These are phyloP conservation scores for Triticum timopheevii DNA, from an alignment of 176 grass and related monocot genomes.

Conservation along the genomic window DNA sequence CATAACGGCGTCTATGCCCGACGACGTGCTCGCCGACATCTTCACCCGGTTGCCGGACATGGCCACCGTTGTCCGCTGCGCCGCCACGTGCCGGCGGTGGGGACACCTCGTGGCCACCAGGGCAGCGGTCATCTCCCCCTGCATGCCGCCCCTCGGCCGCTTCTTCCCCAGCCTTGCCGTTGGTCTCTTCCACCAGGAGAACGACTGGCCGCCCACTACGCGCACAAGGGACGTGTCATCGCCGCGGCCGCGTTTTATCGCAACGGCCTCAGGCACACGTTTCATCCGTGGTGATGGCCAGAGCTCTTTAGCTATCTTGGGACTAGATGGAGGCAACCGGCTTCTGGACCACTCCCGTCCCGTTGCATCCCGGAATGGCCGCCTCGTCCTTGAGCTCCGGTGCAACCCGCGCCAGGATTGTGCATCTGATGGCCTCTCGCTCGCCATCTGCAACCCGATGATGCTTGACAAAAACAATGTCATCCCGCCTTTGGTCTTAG, in stretches of 20 bases:
- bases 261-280: not conserved
- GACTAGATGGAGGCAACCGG: not conserved
- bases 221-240: not conserved
- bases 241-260: not conserved
- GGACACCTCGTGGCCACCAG: too few species aligned
- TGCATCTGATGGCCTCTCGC: not conserved
- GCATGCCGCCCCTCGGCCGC: too few species aligned
- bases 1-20: too few species aligned
- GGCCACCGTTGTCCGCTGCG: too few species aligned
- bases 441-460: not conserved
- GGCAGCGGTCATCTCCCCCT: too few species aligned
- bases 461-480: not conserved
- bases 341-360: not conserved
- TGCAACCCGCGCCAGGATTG: not conserved
- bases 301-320: not conserved
- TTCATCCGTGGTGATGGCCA: not conserved
- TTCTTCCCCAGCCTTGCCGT: too few species aligned
- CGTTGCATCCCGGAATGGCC: not conserved
- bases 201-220: not conserved
- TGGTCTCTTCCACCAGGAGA: too few species aligned
- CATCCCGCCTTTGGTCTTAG: not conserved
- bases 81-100: too few species aligned
- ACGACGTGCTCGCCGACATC: too few species aligned
- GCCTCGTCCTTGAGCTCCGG: not conserved
- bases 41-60: too few species aligned